Conservation (phyloP, 164 flowering plant genomes). For the Piper longum region DNA sequence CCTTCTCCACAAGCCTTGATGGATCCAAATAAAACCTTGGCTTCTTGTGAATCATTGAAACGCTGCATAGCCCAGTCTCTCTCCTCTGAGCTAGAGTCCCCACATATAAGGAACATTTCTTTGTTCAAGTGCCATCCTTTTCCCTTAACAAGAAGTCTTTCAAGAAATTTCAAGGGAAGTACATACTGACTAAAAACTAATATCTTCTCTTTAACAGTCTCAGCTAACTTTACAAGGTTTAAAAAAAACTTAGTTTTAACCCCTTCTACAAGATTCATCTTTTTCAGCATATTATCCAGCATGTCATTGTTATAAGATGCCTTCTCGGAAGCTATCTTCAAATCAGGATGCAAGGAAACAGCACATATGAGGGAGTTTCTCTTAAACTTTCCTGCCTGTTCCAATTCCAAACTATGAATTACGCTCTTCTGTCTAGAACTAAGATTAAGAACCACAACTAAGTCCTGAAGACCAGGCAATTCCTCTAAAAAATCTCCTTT, state of each 20-base stretch:
- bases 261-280: conserved; percentile 49
- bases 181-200: conserved; percentile 88
- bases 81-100: conserved; percentile 47
- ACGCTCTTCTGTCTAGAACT: conserved; percentile 33
- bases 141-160: conserved; percentile 31
- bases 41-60: conserved; percentile 64
- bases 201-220: conserved; percentile 61
- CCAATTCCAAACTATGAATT: conserved; percentile 17
- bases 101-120: conserved; percentile 61
- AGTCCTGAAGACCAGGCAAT: conserved; percentile 80
- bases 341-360: conserved; percentile 53
- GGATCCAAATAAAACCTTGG: conserved; percentile 74
- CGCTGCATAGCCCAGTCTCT: conserved; percentile 54
- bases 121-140: conserved; percentile 54
- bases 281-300: conserved; percentile 26
- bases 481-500: conserved; percentile 86
- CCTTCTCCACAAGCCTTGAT: conserved; percentile 95
- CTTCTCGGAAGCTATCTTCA: conserved; percentile 31
- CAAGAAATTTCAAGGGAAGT: conserved; percentile 66
- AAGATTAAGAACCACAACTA: conserved; percentile 50
- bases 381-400: conserved; percentile 37
- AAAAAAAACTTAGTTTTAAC: conserved; percentile 77
- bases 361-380: conserved; percentile 44
- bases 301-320: conserved; percentile 3
- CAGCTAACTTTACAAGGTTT: conserved; percentile 46